Conservation (phyloP, 2,329 filamentous ascomycete genomes). For the Beauveria pseudobassiana region DNA sequence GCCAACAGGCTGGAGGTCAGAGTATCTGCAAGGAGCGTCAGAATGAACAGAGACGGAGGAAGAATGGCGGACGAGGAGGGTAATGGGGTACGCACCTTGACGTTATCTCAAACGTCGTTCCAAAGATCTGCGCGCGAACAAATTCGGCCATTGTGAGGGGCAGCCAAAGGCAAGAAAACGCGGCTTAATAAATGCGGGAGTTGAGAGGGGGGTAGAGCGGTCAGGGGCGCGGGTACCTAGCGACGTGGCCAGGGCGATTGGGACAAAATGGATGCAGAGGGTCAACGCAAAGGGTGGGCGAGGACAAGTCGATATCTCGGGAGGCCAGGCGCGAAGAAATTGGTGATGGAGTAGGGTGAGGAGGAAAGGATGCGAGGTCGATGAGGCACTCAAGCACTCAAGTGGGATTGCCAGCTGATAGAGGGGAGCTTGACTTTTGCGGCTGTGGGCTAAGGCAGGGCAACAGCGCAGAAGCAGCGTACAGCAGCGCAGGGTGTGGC, state of each 20-base stretch:
- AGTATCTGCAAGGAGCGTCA: slow-evolving; percentile 57
- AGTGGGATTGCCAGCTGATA: neutral
- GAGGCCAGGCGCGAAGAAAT: neutral
- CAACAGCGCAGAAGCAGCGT: neutral
- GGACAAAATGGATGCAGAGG: neutral
- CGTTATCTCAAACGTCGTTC: slow-evolving; percentile 99
- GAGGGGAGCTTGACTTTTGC: slow-evolving; percentile 10
- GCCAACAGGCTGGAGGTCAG: slow-evolving; percentile 94
- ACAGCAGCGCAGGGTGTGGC: neutral
- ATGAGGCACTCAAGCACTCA: neutral
- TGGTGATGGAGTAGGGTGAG: neutral
- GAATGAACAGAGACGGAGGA: neutral
- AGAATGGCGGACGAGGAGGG: neutral
- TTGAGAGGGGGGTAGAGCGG: neutral
- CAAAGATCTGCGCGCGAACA: slow-evolving; percentile 97
- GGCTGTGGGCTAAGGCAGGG: slow-evolving; percentile 9
- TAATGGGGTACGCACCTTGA: slow-evolving; percentile 61
- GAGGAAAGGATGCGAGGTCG: slow-evolving; percentile 5
- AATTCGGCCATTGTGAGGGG: slow-evolving; percentile 86
- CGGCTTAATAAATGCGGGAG: neutral
- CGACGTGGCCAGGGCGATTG: neutral
- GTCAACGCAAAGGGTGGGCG: neutral
- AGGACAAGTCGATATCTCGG: neutral
- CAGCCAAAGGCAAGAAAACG: slow-evolving; percentile 11
- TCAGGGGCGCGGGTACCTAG: slow-evolving; percentile 9